phyloP scores from a whole-genome alignment of 176 grass and related monocot species.

The Eleusine coracana region DNA sequence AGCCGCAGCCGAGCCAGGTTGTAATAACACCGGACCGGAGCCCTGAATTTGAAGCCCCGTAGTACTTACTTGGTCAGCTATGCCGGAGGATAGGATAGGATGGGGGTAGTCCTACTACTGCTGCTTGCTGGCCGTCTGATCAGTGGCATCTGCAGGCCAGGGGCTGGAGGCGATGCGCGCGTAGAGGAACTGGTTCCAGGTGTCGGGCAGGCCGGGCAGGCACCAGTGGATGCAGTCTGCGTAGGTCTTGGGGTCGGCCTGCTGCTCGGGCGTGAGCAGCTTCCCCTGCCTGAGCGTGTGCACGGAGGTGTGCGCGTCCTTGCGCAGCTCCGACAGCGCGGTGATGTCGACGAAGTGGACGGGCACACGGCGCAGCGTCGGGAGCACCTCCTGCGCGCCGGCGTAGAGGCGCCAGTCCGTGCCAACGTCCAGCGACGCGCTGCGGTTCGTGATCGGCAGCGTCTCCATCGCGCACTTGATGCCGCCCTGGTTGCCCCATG shows the following conservation, averaged over 20 bases:
- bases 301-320: conserved; percentile 87
- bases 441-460: conserved; percentile 58
- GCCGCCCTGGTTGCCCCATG: conserved; percentile 83
- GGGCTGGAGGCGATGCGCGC: conserved; percentile 61
- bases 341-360: conserved; percentile 77
- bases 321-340: conserved; percentile 72
- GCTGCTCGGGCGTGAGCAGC: conserved; percentile 77
- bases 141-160: conserved; percentile 4
- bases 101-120: neutral
- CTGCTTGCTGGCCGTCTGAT: neutral
- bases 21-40: neutral
- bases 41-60: conserved; percentile 12
- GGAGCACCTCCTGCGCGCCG: conserved; percentile 53
- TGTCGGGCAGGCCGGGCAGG: conserved; percentile 72
- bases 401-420: conserved; percentile 79
- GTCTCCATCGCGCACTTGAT: conserved; percentile 95
- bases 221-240: conserved; percentile 94
- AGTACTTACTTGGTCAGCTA: neutral
- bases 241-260: conserved; percentile 56
- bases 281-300: conserved; percentile 85
- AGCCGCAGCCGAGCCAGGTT: neutral
- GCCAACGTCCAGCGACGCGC: conserved; percentile 65
- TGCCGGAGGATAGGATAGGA: too few species aligned
- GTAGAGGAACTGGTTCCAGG: conserved; percentile 79
- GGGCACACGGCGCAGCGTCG: conserved; percentile 48